Base-by-base conservation (phyloP, 2,329 filamentous ascomycete species). In the Fusarium globosum region DNA sequence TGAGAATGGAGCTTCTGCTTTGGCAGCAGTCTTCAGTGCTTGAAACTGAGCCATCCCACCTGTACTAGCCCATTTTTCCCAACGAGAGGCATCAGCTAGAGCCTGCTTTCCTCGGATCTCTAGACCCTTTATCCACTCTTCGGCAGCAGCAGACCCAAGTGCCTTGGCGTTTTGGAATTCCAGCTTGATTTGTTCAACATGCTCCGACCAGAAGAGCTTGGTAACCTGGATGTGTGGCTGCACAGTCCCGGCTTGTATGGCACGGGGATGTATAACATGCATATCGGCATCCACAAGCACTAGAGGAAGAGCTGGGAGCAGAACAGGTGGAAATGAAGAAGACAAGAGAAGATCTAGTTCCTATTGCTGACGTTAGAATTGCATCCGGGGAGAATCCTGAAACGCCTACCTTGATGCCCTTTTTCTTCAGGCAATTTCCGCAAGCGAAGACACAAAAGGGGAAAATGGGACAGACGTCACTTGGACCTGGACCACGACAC, bases 71-170 rank as follows among this genome's bases (percentile, higher is more conserved):
- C 92, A 96, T 76, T 90, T 92, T 79, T 95, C 93, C 91, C 93
- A 96, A 56, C 92, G 89, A 35, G 89, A 86, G 36, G 89, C 87
- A 78, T 93, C 90, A 16, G 85, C 86, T 74, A 90, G 87, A 55
- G 86, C 83, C 66, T 89, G 86, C 75, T 88, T 89, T 15, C 93
- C 92, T 65, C 89, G 87, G 35, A 83, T 84, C 48, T 90, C 88
- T 7, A 96, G 86, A 15, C 93, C 93, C 81, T 95, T 95, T 36
- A 91, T 85, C 93, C 94, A 96, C 80, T 95, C 93, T 74, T 94
- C 92, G 8, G 88, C 87, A 16, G 91, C 89, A 46, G 91, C 91
- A 49, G 86, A 76, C n/a, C 93, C 92, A 74, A 94, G 86, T n/a
- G 85, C 82, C 75, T 89, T 89, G 61, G 91, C 92, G 10, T 89